phyloP scores from a whole-genome alignment of 2,329 filamentous ascomycete species.

The Neonectria punicea region DNA sequence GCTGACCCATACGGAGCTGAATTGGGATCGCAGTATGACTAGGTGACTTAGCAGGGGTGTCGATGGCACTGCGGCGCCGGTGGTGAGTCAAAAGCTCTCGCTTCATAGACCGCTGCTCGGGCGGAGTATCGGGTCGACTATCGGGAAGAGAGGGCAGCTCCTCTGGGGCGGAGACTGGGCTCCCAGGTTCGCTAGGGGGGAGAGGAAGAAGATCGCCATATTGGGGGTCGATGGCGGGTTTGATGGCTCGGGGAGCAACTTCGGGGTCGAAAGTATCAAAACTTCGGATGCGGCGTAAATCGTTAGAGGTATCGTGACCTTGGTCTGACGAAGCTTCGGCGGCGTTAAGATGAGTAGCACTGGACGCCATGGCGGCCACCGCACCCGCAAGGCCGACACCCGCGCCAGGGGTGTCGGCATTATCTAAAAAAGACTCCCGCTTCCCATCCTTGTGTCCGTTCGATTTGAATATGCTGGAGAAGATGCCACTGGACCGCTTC shows the following conservation, averaged over 20 bases:
- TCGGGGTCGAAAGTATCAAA: conserved; percentile 64
- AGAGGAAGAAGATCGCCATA: conserved; percentile 73
- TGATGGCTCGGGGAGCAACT: conserved; percentile 66
- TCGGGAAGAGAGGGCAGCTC: conserved; percentile 67
- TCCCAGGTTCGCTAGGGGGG: conserved; percentile 68
- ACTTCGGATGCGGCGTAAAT: conserved; percentile 37
- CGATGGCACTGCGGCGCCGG: conserved; percentile 61
- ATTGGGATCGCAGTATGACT: conserved; percentile 69
- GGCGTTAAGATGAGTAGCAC: conserved; percentile 57
- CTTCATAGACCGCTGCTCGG: conserved; percentile 56
- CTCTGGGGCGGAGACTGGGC: conserved; percentile 52
- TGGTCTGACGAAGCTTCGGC: conserved; percentile 55
- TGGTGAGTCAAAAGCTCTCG: conserved; percentile 55
- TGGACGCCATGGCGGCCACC: conserved; percentile 54
- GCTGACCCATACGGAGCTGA: conserved; percentile 62
- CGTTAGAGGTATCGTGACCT: conserved; percentile 46
- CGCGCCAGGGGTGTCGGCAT: conserved; percentile 75
- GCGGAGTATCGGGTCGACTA: conserved; percentile 68
- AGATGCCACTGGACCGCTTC: conserved; percentile 55
- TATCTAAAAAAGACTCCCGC: conserved; percentile 76
- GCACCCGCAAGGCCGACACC: conserved; percentile 72
- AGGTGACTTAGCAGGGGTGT: conserved; percentile 60
- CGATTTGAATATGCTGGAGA: conserved; percentile 62
- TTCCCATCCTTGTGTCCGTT: conserved; percentile 53
- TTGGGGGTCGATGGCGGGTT: conserved; percentile 73